phyloP scores from a whole-genome alignment of 1,139 yeast species.

The Hansenula lynferdii region DNA sequence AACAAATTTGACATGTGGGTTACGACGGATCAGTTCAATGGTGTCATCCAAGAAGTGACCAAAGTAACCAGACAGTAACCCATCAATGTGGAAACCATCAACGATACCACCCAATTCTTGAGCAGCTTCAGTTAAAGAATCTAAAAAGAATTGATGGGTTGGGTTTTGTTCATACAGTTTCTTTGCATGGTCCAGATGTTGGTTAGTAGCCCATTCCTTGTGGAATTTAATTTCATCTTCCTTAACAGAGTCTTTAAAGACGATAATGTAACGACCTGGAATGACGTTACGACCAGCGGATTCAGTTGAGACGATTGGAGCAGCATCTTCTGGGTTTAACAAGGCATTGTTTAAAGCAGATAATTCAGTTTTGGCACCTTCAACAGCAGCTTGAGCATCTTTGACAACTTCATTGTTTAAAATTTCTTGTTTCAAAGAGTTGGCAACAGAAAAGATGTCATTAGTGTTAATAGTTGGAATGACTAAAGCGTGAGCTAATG shows the following conservation, averaged over 20 bases:
- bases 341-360: conserved; percentile 15
- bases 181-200: conserved; percentile 23
- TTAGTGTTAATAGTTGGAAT: conserved; percentile 42
- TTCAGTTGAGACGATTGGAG: conserved; percentile 38
- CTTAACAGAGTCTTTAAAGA: conserved; percentile 59
- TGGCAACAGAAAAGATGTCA: conserved; percentile 12
- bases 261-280: conserved; percentile 75
- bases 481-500: conserved; percentile 55
- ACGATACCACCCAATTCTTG: conserved; percentile 50
- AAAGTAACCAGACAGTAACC: conserved; percentile 55
- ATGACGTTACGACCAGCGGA: conserved; percentile 43
- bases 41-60: conserved; percentile 75
- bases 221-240: conserved; percentile 54
- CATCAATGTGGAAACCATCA: conserved; percentile 59
- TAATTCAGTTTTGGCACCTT: conserved; percentile 7
- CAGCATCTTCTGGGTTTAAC: conserved; percentile 27
- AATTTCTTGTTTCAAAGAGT: conserved; percentile 7
- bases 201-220: conserved; percentile 48
- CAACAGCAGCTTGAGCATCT: conserved; percentile 7
- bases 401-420: not conserved
- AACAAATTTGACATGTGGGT: conserved; percentile 70
- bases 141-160: conserved; percentile 17
- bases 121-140: conserved; percentile 14
- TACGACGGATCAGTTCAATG: conserved; percentile 62
- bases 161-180: conserved; percentile 19